These are phyloP conservation scores for Saturnispora saitoi DNA, from an alignment of 805 yeast genomes.

Conservation along the genomic window DNA sequence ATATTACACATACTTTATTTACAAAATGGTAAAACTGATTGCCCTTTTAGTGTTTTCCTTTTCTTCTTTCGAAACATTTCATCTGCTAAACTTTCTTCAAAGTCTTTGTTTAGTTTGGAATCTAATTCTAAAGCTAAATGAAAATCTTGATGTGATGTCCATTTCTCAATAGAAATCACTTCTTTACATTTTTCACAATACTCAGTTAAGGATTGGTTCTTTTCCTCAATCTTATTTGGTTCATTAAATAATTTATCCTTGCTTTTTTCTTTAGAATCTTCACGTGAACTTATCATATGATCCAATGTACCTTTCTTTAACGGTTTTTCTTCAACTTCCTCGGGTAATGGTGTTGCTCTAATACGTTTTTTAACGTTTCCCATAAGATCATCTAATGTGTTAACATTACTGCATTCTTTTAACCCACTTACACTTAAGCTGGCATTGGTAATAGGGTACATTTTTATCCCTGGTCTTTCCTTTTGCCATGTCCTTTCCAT, in stretches of 20 bases:
- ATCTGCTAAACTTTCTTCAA: conserved; percentile 3
- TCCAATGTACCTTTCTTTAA: not conserved
- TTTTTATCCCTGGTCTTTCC: conserved; percentile 12
- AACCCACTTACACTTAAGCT: conserved; percentile 48
- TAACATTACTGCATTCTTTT: conserved; percentile 18
- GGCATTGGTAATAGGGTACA: conserved; percentile 44
- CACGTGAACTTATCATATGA: not conserved
- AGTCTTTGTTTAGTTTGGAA: conserved; percentile 14
- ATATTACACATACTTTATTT: not conserved
- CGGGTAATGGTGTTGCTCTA: not conserved
- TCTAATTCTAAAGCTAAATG: conserved; percentile 23
- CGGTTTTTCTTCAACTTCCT: not conserved
- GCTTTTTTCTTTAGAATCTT: not conserved
- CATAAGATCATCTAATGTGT: conserved; percentile 23
- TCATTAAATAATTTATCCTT: not conserved
- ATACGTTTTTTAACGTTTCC: not conserved
- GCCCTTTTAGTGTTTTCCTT: not conserved
- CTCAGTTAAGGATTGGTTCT: not conserved
- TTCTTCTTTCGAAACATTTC: not conserved
- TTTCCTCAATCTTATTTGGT: not conserved
- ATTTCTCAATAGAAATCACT: conserved; percentile 2
- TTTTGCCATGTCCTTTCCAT: conserved; percentile 22
- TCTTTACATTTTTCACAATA: conserved; percentile 16
- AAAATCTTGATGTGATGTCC: conserved; percentile 23
- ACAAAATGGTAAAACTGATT: conserved; percentile 5